These are phyloP conservation scores for Parastagonospora avenae DNA, from an alignment of 2,329 filamentous ascomycete genomes.

Conservation along the genomic window DNA sequence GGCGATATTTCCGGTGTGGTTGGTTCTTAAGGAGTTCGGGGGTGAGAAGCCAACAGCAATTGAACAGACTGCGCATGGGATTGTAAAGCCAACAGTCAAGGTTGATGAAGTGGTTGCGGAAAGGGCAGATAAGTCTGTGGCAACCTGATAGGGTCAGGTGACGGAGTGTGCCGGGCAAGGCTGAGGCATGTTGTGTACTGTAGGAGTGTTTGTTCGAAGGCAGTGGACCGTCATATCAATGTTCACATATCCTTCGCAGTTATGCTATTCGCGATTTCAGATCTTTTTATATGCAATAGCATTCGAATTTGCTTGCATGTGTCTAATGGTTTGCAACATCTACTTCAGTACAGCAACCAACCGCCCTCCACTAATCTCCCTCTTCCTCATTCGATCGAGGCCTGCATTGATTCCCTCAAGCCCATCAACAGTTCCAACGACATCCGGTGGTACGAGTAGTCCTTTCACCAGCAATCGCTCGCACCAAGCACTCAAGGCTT, in stretches of 20 bases:
- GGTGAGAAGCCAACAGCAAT: conserved; percentile 8
- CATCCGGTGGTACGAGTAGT: conserved; percentile 64
- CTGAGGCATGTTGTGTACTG: too few species aligned
- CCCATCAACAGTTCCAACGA: conserved; percentile 68
- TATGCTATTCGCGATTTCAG: too few species aligned
- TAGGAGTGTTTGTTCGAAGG: too few species aligned
- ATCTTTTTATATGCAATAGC: too few species aligned
- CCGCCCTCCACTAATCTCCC: conserved; percentile 70
- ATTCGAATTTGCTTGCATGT: too few species aligned
- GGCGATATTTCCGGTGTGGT: conserved; percentile 68
- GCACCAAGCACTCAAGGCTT: conserved; percentile 68
- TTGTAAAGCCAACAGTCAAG: conserved; percentile 7
- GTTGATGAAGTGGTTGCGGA: conserved; percentile 8
- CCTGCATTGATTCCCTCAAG: conserved; percentile 70
- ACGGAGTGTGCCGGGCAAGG: too few species aligned
- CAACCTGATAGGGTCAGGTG: conserved; percentile 7
- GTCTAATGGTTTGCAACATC: too few species aligned
- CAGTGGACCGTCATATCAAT: too few species aligned
- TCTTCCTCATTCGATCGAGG: conserved; percentile 68
- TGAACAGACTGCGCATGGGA: conserved; percentile 14
- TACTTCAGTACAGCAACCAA: conserved; percentile 55
- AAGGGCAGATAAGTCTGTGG: conserved; percentile 14
- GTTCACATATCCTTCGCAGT: too few species aligned
- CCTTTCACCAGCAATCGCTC: conserved; percentile 65
- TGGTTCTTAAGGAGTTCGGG: conserved; percentile 66